These are phyloP conservation scores for Setaria italica DNA, from an alignment of 202 grass and related monocot species.

Conservation along the genomic window DNA sequence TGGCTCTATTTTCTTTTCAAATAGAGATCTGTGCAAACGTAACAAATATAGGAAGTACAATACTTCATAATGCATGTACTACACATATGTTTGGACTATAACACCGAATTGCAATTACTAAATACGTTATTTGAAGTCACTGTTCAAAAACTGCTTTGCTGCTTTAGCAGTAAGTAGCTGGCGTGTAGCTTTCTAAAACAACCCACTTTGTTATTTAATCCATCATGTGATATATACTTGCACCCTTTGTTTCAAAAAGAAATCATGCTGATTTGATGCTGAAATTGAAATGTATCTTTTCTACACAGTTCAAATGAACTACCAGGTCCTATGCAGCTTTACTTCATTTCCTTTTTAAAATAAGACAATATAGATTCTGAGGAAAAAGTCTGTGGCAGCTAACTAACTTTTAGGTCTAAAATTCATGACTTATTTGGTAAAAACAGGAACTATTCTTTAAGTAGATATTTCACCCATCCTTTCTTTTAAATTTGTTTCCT, in stretches of 20 bases:
- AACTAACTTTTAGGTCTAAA: neutral
- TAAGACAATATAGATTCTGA: neutral
- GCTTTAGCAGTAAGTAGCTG: slow-evolving; percentile 11
- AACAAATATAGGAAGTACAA: neutral
- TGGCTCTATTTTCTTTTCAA: neutral
- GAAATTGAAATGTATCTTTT: neutral
- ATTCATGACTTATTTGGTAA: neutral
- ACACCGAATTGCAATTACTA: neutral
- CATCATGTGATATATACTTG: neutral
- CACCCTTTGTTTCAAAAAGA: neutral
- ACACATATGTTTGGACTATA: neutral
- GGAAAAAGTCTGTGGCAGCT: neutral
- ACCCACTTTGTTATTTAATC: neutral
- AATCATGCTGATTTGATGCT: neutral
- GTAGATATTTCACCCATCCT: neutral
- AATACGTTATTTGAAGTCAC: neutral
- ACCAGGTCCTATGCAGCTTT: neutral
- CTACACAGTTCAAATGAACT: neutral
- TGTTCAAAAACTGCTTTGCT: neutral
- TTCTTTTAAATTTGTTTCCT: neutral
- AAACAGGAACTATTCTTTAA: neutral
- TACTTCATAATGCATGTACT: slow-evolving; percentile 17
- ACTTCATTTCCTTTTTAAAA: neutral
- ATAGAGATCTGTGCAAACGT: neutral
- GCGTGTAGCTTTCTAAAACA: neutral